A percentile compares a stretch with the other conserved stretches of the same genome.
phyloP scores from a whole-genome alignment of 2,329 filamentous ascomycete species.

The Cordyceps pruinosa region DNA sequence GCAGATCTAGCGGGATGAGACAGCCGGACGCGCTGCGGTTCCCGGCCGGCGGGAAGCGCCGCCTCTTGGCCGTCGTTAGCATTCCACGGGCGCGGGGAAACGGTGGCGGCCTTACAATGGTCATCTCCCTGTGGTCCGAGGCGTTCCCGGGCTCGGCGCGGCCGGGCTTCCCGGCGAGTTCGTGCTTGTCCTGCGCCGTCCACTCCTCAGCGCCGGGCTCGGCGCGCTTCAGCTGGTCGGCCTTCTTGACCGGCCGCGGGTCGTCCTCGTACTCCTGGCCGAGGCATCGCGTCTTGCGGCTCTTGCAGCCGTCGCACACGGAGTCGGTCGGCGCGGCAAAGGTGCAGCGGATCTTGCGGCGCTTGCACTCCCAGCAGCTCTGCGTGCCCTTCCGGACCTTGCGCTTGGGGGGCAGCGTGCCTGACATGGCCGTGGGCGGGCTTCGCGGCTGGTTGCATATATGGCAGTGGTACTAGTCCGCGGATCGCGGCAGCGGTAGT shows the following conservation, averaged over 20 bases:
- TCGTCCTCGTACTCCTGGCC: conserved; percentile 7
- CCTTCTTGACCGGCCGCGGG: neutral
- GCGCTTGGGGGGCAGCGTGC: conserved; percentile 18
- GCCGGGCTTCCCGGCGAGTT: neutral
- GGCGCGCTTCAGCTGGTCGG: neutral
- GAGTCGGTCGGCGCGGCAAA: conserved; percentile 33
- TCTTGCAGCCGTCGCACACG: conserved; percentile 39
- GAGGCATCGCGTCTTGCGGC: neutral
- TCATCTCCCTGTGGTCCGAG: neutral
- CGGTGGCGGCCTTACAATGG: neutral
- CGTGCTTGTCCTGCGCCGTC: neutral
- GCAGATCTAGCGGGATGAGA: neutral
- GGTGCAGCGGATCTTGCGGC: conserved; percentile 47
- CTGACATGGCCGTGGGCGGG: no score
- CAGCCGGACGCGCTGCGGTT: neutral
- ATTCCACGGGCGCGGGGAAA: no score
- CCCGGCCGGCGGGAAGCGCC: neutral
- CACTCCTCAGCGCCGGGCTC: neutral
- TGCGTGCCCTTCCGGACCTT: conserved; percentile 49
- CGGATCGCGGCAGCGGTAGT: no score
- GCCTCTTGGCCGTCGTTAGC: neutral
- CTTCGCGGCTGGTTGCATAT: no score
- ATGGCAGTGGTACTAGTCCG: no score
- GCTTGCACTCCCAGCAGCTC: conserved; percentile 55
- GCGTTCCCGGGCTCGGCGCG: neutral